Evolutionary conservation across 495 filamentous ascomycete species (phyloP).

Genomic region (Trichoderma virens): DNA sequence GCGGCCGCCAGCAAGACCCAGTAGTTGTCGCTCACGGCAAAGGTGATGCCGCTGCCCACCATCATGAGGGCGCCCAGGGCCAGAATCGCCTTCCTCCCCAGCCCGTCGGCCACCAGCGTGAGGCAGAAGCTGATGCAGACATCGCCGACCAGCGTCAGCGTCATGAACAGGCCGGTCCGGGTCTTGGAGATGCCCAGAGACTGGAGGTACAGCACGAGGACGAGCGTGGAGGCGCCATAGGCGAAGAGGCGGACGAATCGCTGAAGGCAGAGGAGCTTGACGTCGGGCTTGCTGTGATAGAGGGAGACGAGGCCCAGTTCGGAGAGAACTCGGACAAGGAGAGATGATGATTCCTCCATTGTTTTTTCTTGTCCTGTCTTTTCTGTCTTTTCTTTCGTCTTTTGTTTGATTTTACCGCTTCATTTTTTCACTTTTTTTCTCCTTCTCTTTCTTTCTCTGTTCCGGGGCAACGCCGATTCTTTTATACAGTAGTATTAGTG

Average conservation of each 20-base stretch:
- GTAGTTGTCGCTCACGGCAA: constrained; percentile 61
- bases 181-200: constrained; percentile 57
- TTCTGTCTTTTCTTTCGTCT: not conserved
- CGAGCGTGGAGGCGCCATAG: constrained; percentile 67
- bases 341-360: not conserved
- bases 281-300: constrained; percentile 42
- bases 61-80: constrained; percentile 60
- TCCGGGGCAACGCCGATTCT: no score
- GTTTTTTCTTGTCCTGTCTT: not conserved
- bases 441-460: not conserved
- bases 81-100: constrained; percentile 66
- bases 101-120: constrained; percentile 64
- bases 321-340: constrained; percentile 10
- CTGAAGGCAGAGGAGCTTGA: constrained; percentile 64
- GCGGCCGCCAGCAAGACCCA: constrained; percentile 68
- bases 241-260: constrained; percentile 77
- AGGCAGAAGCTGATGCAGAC: constrained; percentile 67
- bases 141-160: constrained; percentile 73
- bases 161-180: constrained; percentile 86
- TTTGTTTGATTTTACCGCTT: not conserved
- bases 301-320: constrained; percentile 38
- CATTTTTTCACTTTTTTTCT: not conserved
- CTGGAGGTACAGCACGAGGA: constrained; percentile 63
- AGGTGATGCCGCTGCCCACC: constrained; percentile 58
- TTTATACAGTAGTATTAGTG: no score